Base-by-base conservation (phyloP, 257 asterid species). In the Solanum sitiens region DNA sequence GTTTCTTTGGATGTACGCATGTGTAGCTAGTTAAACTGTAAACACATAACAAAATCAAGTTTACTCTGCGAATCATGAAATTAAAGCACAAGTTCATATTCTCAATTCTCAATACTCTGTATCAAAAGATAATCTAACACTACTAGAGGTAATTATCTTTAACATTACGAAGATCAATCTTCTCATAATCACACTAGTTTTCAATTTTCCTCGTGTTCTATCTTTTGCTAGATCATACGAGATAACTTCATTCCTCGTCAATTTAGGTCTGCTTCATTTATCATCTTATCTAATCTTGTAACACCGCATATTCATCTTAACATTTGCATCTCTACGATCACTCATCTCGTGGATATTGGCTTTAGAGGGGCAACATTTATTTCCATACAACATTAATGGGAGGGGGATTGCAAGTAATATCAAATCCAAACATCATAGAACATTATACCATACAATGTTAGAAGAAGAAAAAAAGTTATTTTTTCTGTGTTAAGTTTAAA, bases 1-100 rank as follows among this genome's bases (percentile, higher is more conserved):
- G 82, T 59, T 86, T 88, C 92, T 87, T 92, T 93, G 88, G 93
- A 89, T 86, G 91, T 91, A 87, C 86, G 91, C 98, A 95, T 93
- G 86, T 84, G 87, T 68, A 25, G 90, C 89, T 91, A 79, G 18
- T 53, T 71, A 87, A 25, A 50, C 72, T 83, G 42, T 72, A 79
- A 67, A 61, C n/a, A 83, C 87, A 90, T 40, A 61, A 80, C 50
- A 63, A 16, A 32, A 86, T 63, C 50, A 59, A 59, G 67, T 21
- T 59, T 59, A 59, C 25, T 59, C 20, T 59, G 67, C 25, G 25
- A 20, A 20, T 59, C 25, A 59, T 7, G 67, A 59, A 59, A 3
- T 56, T 56, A 20, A 56, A 56, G n/a, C 65, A 56, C 65, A 56
- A 56, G 11, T 56, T 3, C 65, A 56, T 20, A 56, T 56, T 27